Evolutionary conservation across 257 asterid species (phyloP).

Genomic region (Striga asiatica): DNA sequence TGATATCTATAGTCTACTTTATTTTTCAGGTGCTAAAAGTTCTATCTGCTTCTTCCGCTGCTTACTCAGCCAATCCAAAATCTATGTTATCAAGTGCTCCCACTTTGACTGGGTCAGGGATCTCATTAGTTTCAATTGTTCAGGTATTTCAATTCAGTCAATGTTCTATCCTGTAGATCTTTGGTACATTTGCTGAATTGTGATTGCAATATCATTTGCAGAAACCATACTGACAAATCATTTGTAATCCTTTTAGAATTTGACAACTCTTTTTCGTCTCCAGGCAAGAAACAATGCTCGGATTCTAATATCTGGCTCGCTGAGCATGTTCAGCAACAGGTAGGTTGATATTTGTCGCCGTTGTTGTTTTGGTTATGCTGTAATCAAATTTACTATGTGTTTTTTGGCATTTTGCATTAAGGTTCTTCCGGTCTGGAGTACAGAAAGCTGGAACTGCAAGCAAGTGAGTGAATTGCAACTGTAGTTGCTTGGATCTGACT

Average conservation of each 20-base stretch:
- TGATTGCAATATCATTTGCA: background rate
- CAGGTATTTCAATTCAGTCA: slow-evolving; percentile 42
- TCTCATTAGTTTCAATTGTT: slow-evolving; percentile 73
- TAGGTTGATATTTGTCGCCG: slow-evolving; percentile 18
- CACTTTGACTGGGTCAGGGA: slow-evolving; percentile 52
- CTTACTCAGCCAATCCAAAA: slow-evolving; percentile 73
- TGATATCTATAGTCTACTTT: background rate
- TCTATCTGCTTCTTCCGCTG: slow-evolving; percentile 77
- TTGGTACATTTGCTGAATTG: background rate
- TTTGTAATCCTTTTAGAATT: background rate
- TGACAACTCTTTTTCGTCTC: slow-evolving; percentile 1
- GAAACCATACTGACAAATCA: background rate
- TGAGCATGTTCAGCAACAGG: slow-evolving; percentile 58
- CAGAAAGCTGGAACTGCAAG: slow-evolving; percentile 46
- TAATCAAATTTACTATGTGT: slow-evolving; percentile 11
- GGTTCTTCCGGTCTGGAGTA: slow-evolving; percentile 45
- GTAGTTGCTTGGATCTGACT: slow-evolving; percentile 4
- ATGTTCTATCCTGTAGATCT: too few species aligned
- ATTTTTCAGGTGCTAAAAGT: slow-evolving; percentile 41
- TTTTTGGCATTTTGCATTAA: slow-evolving; percentile 15
- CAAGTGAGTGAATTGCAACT: slow-evolving; percentile 30
- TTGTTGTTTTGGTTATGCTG: background rate
- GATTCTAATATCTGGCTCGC: slow-evolving; percentile 50
- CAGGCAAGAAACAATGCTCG: slow-evolving; percentile 74
- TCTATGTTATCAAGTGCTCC: slow-evolving; percentile 67